phyloP scores from a whole-genome alignment of 1,284 basidiomycete species.

The Sparassis latifolia region DNA sequence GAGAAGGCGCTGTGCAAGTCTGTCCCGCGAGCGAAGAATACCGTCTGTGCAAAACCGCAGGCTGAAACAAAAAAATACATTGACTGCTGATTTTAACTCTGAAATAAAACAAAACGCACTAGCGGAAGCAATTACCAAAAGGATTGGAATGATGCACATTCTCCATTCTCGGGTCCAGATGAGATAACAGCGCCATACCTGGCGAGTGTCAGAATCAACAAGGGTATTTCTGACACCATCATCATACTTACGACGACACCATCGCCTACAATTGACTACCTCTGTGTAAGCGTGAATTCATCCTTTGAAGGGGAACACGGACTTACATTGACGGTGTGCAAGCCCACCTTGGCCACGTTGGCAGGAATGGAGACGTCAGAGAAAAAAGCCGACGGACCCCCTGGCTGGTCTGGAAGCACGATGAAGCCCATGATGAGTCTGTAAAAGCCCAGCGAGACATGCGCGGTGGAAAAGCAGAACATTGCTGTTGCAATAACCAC shows the following conservation, averaged over 20 bases:
- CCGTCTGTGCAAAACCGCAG: conserved; percentile 30
- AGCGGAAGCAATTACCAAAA: conserved; percentile 29
- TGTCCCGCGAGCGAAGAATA: conserved; percentile 28
- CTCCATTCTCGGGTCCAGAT: conserved; percentile 30
- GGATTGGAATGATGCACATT: conserved; percentile 25
- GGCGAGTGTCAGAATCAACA: neutral
- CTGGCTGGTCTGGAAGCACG: conserved; percentile 23
- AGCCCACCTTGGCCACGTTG: conserved; percentile 33
- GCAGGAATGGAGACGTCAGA: conserved; percentile 32
- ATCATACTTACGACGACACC: conserved; percentile 27
- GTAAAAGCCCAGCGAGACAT: conserved; percentile 32
- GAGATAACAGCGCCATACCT: conserved; percentile 33
- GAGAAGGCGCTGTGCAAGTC: conserved; percentile 29
- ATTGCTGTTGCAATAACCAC: conserved; percentile 27
- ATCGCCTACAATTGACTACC: conserved; percentile 29
- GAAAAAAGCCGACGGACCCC: conserved; percentile 31
- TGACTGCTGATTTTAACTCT: no score
- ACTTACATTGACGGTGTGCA: conserved; percentile 30
- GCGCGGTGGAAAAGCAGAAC: conserved; percentile 31
- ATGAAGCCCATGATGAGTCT: conserved; percentile 35
- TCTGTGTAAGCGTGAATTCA: no score
- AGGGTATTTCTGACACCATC: neutral
- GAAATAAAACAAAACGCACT: conserved; percentile 13
- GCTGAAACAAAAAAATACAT: conserved; percentile 13
- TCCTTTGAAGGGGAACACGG: neutral